These are phyloP conservation scores for Thermothelomyces thermophilus DNA, from an alignment of 2,329 filamentous ascomycete species.

Conservation along the genomic window DNA sequence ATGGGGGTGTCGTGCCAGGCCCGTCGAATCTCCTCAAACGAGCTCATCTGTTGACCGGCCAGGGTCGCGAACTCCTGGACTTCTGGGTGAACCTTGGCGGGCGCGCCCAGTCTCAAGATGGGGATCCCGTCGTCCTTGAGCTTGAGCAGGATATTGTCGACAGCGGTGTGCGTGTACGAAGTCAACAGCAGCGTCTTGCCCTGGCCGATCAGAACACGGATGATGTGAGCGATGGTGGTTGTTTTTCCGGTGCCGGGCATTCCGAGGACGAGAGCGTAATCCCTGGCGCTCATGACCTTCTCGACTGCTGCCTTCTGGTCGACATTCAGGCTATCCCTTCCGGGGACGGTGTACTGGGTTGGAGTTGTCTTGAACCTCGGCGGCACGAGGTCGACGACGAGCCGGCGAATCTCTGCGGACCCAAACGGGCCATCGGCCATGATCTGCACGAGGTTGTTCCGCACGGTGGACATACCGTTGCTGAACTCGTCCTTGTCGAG, in stretches of 20 bases:
- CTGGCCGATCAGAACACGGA: slow-evolving; percentile 78
- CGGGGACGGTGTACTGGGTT: slow-evolving; percentile 57
- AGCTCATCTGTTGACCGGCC: slow-evolving; percentile 64
- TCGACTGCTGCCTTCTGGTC: slow-evolving; percentile 83
- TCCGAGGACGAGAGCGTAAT: slow-evolving; percentile 94
- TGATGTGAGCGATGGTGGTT: slow-evolving; percentile 96
- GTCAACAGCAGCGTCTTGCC: slow-evolving; percentile 90
- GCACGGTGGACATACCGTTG: slow-evolving; percentile 90
- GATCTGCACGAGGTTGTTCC: slow-evolving; percentile 87
- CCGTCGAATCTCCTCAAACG: slow-evolving; percentile 74
- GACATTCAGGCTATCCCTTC: slow-evolving; percentile 66
- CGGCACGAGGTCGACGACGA: slow-evolving; percentile 70
- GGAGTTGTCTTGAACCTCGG: slow-evolving; percentile 66
- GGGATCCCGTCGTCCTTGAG: slow-evolving; percentile 70
- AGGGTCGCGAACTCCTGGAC: slow-evolving; percentile 80
- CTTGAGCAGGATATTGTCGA: slow-evolving; percentile 96
- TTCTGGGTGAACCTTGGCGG: slow-evolving; percentile 80
- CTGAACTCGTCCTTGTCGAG: slow-evolving; percentile 98
- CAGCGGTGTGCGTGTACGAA: slow-evolving; percentile 94
- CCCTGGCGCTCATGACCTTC: slow-evolving; percentile 91
- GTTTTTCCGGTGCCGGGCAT: slow-evolving; percentile 99
- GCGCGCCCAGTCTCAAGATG: slow-evolving; percentile 77
- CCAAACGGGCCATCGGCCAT: slow-evolving; percentile 75
- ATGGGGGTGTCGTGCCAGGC: slow-evolving; percentile 82
- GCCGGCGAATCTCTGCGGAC: slow-evolving; percentile 63